Evolutionary conservation across 805 yeast genomes (phyloP).

Genomic region (Myxozyma vanderwaltii): DNA sequence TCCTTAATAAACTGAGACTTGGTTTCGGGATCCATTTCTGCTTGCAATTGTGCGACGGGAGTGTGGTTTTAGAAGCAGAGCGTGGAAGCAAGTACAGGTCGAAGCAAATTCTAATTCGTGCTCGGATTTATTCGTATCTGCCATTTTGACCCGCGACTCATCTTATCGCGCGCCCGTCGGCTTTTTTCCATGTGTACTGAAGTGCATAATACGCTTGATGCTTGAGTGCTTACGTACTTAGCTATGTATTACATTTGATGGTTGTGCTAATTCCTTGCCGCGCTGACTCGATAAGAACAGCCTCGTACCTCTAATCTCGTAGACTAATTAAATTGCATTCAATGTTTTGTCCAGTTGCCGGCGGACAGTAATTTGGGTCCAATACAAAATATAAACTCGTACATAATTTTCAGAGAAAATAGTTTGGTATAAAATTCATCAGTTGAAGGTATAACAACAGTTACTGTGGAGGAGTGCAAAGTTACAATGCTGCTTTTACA

Average conservation of each 20-base stretch:
- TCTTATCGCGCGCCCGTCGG: conserved; percentile 14
- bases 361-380: too few relatives aligned
- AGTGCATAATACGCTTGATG: neutral
- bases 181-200: neutral
- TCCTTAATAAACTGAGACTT: conserved; percentile 55
- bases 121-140: conserved; percentile 1
- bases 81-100: neutral
- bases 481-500: too few relatives aligned
- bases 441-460: too few relatives aligned
- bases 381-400: too few relatives aligned
- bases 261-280: neutral
- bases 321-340: too few relatives aligned
- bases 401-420: too few relatives aligned
- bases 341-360: too few relatives aligned
- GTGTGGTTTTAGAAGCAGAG: neutral
- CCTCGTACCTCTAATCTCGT: neutral
- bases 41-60: neutral
- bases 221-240: too few relatives aligned
- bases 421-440: too few relatives aligned
- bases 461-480: too few relatives aligned
- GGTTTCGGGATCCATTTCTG: conserved; percentile 27
- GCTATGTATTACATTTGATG: neutral
- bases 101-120: neutral
- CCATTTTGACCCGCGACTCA: conserved; percentile 7
- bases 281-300: neutral